Base-by-base conservation (phyloP, 2,329 filamentous ascomycete species). In the Karstenula rhodostoma region DNA sequence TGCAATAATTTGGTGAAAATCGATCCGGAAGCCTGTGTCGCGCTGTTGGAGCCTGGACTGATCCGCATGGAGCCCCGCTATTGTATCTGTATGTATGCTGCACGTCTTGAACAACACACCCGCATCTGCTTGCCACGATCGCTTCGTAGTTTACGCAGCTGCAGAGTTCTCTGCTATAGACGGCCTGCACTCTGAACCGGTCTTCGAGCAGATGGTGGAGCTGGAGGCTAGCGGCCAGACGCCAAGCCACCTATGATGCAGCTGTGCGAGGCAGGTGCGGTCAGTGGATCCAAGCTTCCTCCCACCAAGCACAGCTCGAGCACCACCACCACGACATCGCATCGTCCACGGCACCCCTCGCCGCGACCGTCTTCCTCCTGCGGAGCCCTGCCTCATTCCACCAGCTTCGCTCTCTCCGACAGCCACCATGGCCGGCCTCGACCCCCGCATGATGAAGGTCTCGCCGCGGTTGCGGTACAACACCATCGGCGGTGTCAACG, bases 401-500 rank as follows among this genome's bases (percentile, higher is more conserved):
- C 61, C 25, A 32, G 4, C 46, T 37, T 66, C 69, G 66, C 69
- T 64, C 67, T 63, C 35, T 40, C 40, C 44, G 51, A 66, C 71
- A 67, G 66, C 71, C 73, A 68, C 51, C 63, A 79, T 80, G 73
- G 72, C 77, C 61, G 73, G 74, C 62, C 60, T 71, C 48, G 82
- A 84, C 65, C 81, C 82, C 65, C 78, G 82, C 66, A 83, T 83
- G 81, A 83, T 84, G 79, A 75, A 78, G 71, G 81, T 92, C 78
- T 86, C 88, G 77, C 89, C 89, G 70, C 84, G 89, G 78, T 86
- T 98, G 82, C 89, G 91, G 75, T 99, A 99, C 88, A 99, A 99
- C 85, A 99, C 95, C 73, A 93, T 99, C 78, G 92, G 93, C 77
- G 94, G 94, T 84, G 90, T 99, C 82, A 99, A 99, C 83, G 95